Base-by-base conservation (phyloP, 495 filamentous ascomycete genomes). In the Glarea lozoyensis region DNA sequence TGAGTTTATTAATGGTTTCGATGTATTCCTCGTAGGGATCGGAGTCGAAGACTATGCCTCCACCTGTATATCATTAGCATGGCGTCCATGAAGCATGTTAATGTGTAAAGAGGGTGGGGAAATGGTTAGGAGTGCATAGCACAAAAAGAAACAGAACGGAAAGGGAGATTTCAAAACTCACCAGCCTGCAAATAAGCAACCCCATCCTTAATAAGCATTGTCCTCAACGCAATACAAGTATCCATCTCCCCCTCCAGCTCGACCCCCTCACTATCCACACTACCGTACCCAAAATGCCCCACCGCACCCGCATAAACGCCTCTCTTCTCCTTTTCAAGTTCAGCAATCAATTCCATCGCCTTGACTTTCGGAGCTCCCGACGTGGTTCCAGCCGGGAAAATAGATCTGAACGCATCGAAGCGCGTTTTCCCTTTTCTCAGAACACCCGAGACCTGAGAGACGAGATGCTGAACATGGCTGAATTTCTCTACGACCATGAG, bases 291-390 rank as follows among this genome's bases (percentile, higher is more conserved):
- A 52, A 86, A 90, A 63, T 95, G 97, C 1, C 92, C 92, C 4
- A 96, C 88, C 0, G 93, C 92, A n/a, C 92, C 92, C 24, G 90
- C 92, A 58, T 97, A 98, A 15, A 98, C 81, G 1, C 93, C 90
- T 19, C 92, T 72, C 68, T 93, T 94, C 70, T 98, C 92, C 36
- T 73, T 64, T 68, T 98, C 92, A 22, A 98, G 61, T 60, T 96
- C 93, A 13, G 86, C 88, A 50, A 98, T 97, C 25, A 98, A 71
- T 64, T 94, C 84, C 93, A 98, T 97, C 1, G 92, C 92, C 22
- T 81, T 71, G 20, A 98, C 88, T 69, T 98, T 98, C 19, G 92
- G 93, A 13, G 93, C 93, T 10, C 92, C 93, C 21, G 79, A 85
- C 2, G 95, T 89, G 0, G 89, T 96, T 15, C 90, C 92, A 3